Percentiles rank a stretch among this genome's conserved stretches.
Conservation (phyloP, 148 eudicot genomes). For the Rheum nobile region DNA sequence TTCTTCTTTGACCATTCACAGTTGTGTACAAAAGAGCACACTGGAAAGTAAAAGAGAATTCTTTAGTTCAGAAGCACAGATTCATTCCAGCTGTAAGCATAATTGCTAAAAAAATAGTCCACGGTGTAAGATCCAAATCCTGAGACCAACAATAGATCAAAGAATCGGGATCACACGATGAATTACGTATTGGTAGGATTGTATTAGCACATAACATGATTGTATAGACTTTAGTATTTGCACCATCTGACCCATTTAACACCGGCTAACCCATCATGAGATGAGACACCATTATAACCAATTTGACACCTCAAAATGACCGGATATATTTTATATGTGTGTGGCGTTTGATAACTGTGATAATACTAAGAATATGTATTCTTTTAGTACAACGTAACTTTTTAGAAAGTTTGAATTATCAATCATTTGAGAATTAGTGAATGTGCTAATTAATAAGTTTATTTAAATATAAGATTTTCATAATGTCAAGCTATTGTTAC, state of each 20-base stretch:
- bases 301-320: neutral
- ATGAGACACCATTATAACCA: neutral
- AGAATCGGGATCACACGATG: neutral
- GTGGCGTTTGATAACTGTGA: too few relatives aligned
- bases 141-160: neutral
- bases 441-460: too few relatives aligned
- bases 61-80: neutral
- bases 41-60: slow-evolving; percentile 24
- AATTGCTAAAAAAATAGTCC: neutral
- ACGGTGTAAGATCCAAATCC: neutral
- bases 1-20: slow-evolving; percentile 90
- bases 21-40: slow-evolving; percentile 97
- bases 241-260: neutral
- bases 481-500: neutral
- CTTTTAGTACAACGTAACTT: neutral
- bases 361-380: neutral
- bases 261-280: neutral
- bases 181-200: neutral
- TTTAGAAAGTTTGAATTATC: neutral
- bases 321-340: too few relatives aligned
- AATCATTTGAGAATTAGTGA: neutral
- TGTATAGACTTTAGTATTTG: neutral
- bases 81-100: neutral
- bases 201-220: neutral
- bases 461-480: neutral